A percentile compares a stretch with the other conserved stretches of the same genome.
Evolutionary conservation across 768 basidiomycete genomes (phyloP).

Genomic region (Boletus bicolor): DNA sequence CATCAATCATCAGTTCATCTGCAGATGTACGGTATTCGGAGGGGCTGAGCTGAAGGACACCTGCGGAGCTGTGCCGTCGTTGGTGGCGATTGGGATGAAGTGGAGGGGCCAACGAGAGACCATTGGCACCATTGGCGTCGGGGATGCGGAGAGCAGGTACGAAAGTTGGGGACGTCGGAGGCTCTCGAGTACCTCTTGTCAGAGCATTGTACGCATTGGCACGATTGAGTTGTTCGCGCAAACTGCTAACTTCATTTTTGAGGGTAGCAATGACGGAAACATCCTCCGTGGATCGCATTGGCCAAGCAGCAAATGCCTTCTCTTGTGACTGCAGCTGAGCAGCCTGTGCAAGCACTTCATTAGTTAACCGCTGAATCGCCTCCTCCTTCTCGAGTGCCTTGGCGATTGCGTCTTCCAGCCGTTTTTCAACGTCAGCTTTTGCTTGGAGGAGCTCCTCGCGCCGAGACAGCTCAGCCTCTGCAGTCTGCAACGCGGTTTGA

Average conservation of each 20-base stretch:
- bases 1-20: slow-evolving; percentile 73
- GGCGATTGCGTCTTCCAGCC: slow-evolving; percentile 71
- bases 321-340: slow-evolving; percentile 75
- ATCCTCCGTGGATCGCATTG: slow-evolving; percentile 74
- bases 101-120: slow-evolving; percentile 37
- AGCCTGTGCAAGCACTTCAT: slow-evolving; percentile 71
- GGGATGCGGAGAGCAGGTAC: slow-evolving; percentile 68
- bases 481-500: slow-evolving; percentile 62
- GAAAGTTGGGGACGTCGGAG: slow-evolving; percentile 82
- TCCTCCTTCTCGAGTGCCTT: slow-evolving; percentile 82
- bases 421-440: slow-evolving; percentile 78
- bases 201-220: slow-evolving; percentile 90
- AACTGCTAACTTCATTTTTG: slow-evolving; percentile 86
- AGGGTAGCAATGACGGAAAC: slow-evolving; percentile 82
- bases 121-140: slow-evolving; percentile 43
- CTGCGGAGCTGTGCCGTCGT: slow-evolving; percentile 83
- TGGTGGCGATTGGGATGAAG: slow-evolving; percentile 56
- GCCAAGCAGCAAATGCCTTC: slow-evolving; percentile 60
- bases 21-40: slow-evolving; percentile 68
- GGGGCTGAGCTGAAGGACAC: slow-evolving; percentile 60
- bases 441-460: slow-evolving; percentile 70
- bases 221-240: slow-evolving; percentile 94
- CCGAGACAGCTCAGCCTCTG: slow-evolving; percentile 67
- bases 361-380: slow-evolving; percentile 74
- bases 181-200: slow-evolving; percentile 71